Conservation (phyloP, 345 rosid genomes). For the Durio zibethinus region DNA sequence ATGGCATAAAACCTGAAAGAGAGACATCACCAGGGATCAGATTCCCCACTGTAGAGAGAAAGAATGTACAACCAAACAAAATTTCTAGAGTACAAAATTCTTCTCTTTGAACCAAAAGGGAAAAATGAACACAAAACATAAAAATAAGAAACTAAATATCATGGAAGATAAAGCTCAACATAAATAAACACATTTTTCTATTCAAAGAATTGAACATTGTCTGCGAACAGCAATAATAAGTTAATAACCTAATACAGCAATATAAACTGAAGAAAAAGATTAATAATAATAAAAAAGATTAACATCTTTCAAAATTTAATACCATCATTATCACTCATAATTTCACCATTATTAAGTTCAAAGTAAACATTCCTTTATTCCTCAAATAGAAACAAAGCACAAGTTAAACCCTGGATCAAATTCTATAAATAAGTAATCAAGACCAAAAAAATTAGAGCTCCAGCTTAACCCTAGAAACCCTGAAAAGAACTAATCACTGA, state of each 20-base stretch:
- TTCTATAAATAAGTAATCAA: neutral
- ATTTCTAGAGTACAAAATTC: neutral
- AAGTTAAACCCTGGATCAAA: neutral
- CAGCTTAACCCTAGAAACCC: neutral
- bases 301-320: neutral
- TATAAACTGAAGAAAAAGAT: neutral
- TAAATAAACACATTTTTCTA: neutral
- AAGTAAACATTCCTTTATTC: neutral
- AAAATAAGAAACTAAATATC: neutral
- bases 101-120: neutral
- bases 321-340: neutral
- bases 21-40: neutral
- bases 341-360: neutral
- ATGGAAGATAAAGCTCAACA: neutral
- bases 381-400: neutral
- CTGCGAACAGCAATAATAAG: neutral
- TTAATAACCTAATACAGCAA: neutral
- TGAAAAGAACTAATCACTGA: neutral
- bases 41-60: neutral
- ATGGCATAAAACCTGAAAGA: slow-evolving; percentile 43
- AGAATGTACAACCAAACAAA: neutral
- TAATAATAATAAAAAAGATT: neutral
- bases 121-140: neutral
- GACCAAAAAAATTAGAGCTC: neutral
- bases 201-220: neutral